Evolutionary conservation across 2,329 filamentous ascomycete species (phyloP), one percentile per base, ranked within the genome.

Genomic region (Aspergillus latus): DNA sequence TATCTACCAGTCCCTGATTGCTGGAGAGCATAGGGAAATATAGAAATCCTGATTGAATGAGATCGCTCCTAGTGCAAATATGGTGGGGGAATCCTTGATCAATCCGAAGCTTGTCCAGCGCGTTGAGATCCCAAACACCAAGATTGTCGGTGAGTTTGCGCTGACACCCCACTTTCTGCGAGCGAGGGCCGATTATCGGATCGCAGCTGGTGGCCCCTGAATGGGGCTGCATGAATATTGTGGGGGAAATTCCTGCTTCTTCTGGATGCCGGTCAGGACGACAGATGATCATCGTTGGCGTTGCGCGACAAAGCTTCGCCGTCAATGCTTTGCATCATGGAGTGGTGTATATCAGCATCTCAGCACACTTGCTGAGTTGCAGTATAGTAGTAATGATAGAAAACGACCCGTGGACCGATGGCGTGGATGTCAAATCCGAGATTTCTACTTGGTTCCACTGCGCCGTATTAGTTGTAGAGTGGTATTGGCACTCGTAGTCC

Each of bases 51-150:
- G 44, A 30, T 49, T 49, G 32, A 56, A 56, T 55, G 26, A 52
- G 45, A 56, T 53, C 50, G 40, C 40, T 32, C 39, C 47, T 40
- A 6, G 7, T 37, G 13, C 36, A n/a, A 15, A 42, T 37, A 46
- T 53, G 52, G 61, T 62, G 61, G 62, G 57, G 59, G 57, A 10
- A 60, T 63, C 61, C 61, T 54, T 64, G 59, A 59, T 56, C 58
- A 49, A 55, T 45, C 45, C 37, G 62, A 64, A 64, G 62, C 62
- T 64, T 64, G 62, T 56, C 62, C 56, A 57, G 58, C 29, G 30
- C 47, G 32, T 42, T 15, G 42, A 56, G 45, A 58, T 55, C 49
- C 44, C 53, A 56, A 54, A 40, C 45, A 49, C 30, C 51, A 46
- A 52, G 36, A 34, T 50, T 48, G 53, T 54, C 56, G 46, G 57